Base-by-base conservation (phyloP, 2,329 filamentous ascomycete genomes). In the Hansfordia pulvinata region DNA sequence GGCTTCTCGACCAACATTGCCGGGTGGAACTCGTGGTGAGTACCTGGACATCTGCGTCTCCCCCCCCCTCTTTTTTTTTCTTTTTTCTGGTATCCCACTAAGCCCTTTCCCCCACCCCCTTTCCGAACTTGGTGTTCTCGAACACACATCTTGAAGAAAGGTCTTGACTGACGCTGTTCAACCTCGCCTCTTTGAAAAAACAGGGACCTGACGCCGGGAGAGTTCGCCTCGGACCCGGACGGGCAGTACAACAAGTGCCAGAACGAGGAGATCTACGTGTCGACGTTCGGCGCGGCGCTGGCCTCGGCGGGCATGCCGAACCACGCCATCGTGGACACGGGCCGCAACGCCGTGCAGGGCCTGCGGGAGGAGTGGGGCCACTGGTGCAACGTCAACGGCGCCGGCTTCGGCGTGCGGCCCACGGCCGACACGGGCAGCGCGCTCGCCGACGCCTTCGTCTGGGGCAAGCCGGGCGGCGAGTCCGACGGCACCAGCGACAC, bases 201-300 rank as follows among this genome's bases (percentile, higher is more conserved):
- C 28, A 44, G 43, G 34, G 40, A 43, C 37, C 32, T 46, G 25
- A 28, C 33, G 14, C 26, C 17, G 4, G 33, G 26, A 10, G 43
- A 43, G 15, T 44, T 44, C 39, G 29, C 39, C 17, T 29, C n/a
- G n/a, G n/a, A n/a, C n/a, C n/a, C n/a, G n/a, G n/a, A 48, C 33
- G 44, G 44, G 30, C 41, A 35, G 48, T 38, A 53, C 40, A 62
- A 67, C 48, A 39, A 47, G 31, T 53, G 59, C 40, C 68, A 63
- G 37, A 68, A 72, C 37, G 57, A 60, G 40, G 61, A 44, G 31
- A 63, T 62, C 46, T 85, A 73, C 50, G 54, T 66, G 19, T 43
- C 58, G 25, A 77, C 76, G 29, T 72, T 90, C 40, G 71, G 71
- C 6, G 62, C 69, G 5, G 65, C 75, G 14, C 66, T 82, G 17